Percentiles rank a stretch among this genome's conserved stretches.
Evolutionary conservation across 1,284 basidiomycete genomes (phyloP).

Genomic region (Microbotryum lychnidis-dioicae): DNA sequence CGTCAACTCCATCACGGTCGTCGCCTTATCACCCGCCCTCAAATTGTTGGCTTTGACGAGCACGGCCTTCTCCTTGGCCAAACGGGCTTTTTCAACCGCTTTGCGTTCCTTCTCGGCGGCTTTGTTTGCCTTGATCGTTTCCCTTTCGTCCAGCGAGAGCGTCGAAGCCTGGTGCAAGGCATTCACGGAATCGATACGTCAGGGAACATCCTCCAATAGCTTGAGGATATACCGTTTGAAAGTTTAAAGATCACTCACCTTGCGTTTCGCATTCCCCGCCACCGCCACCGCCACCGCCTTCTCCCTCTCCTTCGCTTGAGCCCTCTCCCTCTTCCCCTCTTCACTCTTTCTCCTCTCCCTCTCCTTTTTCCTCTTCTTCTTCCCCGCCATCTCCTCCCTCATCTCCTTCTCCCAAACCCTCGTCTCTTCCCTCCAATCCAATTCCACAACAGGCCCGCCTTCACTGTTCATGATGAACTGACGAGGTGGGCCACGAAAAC

Average conservation of each 20-base stretch:
- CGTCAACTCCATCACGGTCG: constrained; percentile 18
- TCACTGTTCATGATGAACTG: no score
- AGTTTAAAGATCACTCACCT: background rate
- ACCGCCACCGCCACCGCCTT: background rate
- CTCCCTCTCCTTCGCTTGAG: constrained; percentile 2
- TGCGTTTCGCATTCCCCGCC: background rate
- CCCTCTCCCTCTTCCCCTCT: background rate
- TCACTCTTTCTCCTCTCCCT: background rate
- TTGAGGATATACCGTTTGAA: no score
- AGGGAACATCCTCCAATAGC: background rate
- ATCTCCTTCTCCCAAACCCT: background rate
- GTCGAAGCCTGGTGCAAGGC: background rate
- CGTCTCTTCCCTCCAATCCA: no score
- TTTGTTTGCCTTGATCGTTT: constrained; percentile 3
- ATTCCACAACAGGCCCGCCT: no score
- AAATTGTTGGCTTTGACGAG: constrained; percentile 22
- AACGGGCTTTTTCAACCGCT: constrained; percentile 4
- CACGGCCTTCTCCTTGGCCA: constrained; percentile 1
- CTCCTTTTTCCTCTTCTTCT: constrained; percentile 5
- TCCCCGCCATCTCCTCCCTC: constrained; percentile 3
- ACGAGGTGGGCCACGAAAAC: no score
- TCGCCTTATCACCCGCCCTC: constrained; percentile 13
- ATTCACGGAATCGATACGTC: background rate
- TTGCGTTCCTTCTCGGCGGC: constrained; percentile 19
- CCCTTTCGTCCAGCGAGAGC: background rate